Evolutionary conservation across 1,139 yeast species (phyloP), one percentile per base, ranked within the genome.

Genomic region (Pneumocystis canis): DNA sequence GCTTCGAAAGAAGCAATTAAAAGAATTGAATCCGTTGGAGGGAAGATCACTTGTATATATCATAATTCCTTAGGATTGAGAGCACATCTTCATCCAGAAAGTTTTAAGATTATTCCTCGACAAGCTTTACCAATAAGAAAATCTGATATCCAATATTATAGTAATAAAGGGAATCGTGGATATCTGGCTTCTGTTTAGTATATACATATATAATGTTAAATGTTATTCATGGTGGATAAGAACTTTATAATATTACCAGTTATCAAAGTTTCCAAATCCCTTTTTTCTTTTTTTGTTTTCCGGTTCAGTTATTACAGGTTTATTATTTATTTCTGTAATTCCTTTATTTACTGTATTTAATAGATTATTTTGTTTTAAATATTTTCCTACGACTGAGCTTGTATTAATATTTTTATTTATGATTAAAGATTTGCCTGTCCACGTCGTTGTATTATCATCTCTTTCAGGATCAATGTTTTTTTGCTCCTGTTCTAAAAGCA

Each of bases 101-200:
- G 80, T 69, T 84, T 82, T 71, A 96, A 94, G 28, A 61, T 58
- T 67, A 75, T 90, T 31, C 97, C 97, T 35, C 75, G 89, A 67
- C 84, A 83, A 62, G 94, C 97, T 3, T 82, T 90, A 74, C 98
- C 98, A 31, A 85, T 85, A 7, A 84, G 82, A 69, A 82, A 88
- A 74, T 85, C 88, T 76, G 89, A 86, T 70, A 84, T 92, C 66
- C 31, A 47, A 25, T 47, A 47, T 25, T 47, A 47, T 25, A 47
- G 54, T 25, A 28, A 47, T 47, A 47, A 47, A 20, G 11, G 7
- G 11, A 20, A 47, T 47, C n/a, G 31, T 25, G 31, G 31, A 25
- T 25, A 25, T 47, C 25, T 25, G 31, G 30, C 31, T 25, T 47
- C 30, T 25, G 25, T 9, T 47, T 47, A 16, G 25, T 47, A 47